Percentiles rank a stretch among this genome's conserved stretches.
Conservation (phyloP, 345 rosid genomes). For the Noccaea caerulescens region DNA sequence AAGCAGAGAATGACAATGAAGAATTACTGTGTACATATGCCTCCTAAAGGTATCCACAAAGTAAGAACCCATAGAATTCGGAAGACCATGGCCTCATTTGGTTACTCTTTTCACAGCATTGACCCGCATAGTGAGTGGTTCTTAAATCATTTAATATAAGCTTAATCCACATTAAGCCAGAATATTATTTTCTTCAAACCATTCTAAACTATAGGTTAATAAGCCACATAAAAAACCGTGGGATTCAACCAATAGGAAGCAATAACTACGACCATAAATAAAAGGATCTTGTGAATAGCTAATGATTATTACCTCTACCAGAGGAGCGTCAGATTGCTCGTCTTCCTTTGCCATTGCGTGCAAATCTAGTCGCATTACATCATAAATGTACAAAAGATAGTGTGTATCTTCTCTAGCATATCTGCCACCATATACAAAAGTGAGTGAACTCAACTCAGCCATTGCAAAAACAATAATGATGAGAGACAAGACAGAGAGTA, state of each 20-base stretch:
- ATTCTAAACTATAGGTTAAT: neutral
- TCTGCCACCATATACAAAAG: conserved; percentile 52
- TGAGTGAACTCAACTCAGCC: conserved; percentile 14
- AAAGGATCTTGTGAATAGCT: conserved; percentile 5
- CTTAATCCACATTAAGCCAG: neutral
- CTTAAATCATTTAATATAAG: neutral
- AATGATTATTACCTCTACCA: conserved; percentile 64
- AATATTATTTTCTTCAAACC: neutral
- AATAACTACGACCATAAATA: neutral
- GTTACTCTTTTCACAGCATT: too few species aligned
- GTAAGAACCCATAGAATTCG: too few species aligned
- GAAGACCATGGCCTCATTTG: too few species aligned
- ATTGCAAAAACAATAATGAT: neutral
- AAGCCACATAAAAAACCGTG: neutral
- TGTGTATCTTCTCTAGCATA: conserved; percentile 98
- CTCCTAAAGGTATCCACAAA: too few species aligned
- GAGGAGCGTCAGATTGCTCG: conserved; percentile 59
- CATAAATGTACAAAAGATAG: conserved; percentile 80
- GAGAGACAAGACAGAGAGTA: conserved; percentile 11
- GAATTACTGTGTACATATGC: neutral
- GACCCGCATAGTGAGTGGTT: too few species aligned
- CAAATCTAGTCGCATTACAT: conserved; percentile 65
- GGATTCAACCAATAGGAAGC: neutral
- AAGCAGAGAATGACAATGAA: neutral
- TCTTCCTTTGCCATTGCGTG: conserved; percentile 47